Conservation (phyloP, 257 asterid species). For the Ehretia macrophylla region DNA sequence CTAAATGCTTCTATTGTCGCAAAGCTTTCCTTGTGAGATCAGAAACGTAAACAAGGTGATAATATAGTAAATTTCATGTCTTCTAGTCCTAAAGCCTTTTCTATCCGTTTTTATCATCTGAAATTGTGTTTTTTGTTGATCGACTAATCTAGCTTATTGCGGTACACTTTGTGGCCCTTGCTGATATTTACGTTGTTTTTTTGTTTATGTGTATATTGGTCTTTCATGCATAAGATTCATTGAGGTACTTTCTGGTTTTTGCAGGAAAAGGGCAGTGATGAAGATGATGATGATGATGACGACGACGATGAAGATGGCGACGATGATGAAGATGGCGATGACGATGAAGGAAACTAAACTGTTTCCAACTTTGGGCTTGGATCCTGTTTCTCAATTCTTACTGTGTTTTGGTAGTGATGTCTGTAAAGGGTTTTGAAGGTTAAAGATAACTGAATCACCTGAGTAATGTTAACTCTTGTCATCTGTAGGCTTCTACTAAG, state of each 20-base stretch:
- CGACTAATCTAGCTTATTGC: background rate
- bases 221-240: too few relatives aligned
- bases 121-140: background rate
- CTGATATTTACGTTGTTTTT: background rate
- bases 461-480: background rate
- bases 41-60: background rate
- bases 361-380: background rate
- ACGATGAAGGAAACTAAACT: background rate
- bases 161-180: too few relatives aligned
- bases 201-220: background rate
- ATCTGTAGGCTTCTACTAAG: background rate
- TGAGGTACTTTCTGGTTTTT: slow-evolving; percentile 5
- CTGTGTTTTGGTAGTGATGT: slow-evolving; percentile 1
- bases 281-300: slow-evolving; percentile 47
- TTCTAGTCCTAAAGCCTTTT: background rate
- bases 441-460: too few relatives aligned
- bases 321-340: slow-evolving; percentile 36
- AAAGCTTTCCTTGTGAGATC: background rate
- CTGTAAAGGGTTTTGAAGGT: slow-evolving; percentile 15
- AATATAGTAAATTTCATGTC: background rate
- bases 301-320: slow-evolving; percentile 28
- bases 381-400: background rate
- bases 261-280: slow-evolving; percentile 62
- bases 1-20: too few relatives aligned
- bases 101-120: background rate